phyloP scores from a whole-genome alignment of 192 early-diverging fungal genomes.

The Coemansia sp. region DNA sequence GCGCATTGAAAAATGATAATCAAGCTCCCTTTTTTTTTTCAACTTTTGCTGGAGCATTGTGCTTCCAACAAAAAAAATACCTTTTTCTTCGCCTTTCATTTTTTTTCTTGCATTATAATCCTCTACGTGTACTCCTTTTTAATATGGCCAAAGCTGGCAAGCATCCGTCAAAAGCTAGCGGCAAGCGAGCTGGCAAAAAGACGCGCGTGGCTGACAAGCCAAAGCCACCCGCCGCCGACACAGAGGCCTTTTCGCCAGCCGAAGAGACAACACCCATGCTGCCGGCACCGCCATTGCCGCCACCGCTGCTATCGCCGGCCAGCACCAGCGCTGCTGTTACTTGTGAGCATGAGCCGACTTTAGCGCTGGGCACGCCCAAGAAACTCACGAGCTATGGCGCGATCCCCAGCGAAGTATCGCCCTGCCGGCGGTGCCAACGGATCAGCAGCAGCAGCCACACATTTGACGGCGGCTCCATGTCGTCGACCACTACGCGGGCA shows the following conservation, averaged over 20 bases:
- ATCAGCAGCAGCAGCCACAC: slow-evolving; percentile 9
- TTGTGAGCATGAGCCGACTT: background rate
- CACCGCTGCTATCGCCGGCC: background rate
- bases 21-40: background rate
- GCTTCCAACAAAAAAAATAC: background rate
- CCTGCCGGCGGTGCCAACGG: slow-evolving; percentile 19
- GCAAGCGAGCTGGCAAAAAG: slow-evolving; percentile 3
- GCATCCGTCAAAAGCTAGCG: background rate
- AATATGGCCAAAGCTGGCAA: slow-evolving; percentile 1
- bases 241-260: background rate
- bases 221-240: background rate
- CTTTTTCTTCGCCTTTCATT: background rate
- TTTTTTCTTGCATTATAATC: background rate
- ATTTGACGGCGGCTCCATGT: slow-evolving; percentile 12
- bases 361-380: background rate
- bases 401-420: slow-evolving; percentile 3
- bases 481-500: slow-evolving; percentile 34
- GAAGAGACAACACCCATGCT: background rate
- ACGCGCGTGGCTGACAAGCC: background rate
- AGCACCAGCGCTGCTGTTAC: background rate
- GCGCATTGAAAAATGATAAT: background rate
- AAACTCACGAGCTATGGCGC: slow-evolving; percentile 14
- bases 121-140: background rate
- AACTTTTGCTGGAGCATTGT: background rate
- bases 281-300: background rate